These are phyloP conservation scores for Ceratocystis papillata DNA, from an alignment of 2,329 filamentous ascomycete genomes.

Conservation along the genomic window DNA sequence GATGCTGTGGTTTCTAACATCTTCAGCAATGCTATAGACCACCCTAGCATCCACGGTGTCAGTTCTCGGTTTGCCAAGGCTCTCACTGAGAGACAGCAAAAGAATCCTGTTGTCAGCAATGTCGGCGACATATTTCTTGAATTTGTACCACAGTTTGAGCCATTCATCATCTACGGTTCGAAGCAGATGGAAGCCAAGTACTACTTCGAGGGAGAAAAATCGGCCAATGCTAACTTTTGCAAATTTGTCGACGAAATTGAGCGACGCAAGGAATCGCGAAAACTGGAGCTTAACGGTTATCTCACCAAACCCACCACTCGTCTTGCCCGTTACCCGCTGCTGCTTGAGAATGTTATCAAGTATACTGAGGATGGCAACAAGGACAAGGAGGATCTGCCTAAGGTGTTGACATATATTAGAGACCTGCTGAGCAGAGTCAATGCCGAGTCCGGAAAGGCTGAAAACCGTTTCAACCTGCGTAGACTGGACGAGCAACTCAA, in stretches of 20 bases:
- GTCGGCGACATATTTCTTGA: conserved; percentile 92
- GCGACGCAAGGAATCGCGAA: conserved; percentile 87
- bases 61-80: conserved; percentile 79
- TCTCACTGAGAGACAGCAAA: conserved; percentile 83
- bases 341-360: conserved; percentile 85
- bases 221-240: conserved; percentile 69
- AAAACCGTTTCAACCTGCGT: conserved; percentile 93
- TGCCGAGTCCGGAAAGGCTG: conserved; percentile 87
- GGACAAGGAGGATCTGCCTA: conserved; percentile 85
- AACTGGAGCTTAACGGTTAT: conserved; percentile 94
- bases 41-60: conserved; percentile 69
- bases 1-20: conserved; percentile 90
- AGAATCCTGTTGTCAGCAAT: conserved; percentile 75
- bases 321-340: conserved; percentile 81
- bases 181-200: conserved; percentile 95
- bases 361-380: conserved; percentile 71
- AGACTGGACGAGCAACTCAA: conserved; percentile 85
- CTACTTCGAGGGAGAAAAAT: conserved; percentile 93
- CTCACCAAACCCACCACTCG: conserved; percentile 94
- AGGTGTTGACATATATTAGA: conserved; percentile 75
- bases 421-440: conserved; percentile 84
- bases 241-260: conserved; percentile 96
- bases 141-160: conserved; percentile 82
- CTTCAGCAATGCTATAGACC: conserved; percentile 88
- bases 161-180: conserved; percentile 91